Conservation (phyloP, 352 stramenopile genomes). For the Pythium angustatum region DNA sequence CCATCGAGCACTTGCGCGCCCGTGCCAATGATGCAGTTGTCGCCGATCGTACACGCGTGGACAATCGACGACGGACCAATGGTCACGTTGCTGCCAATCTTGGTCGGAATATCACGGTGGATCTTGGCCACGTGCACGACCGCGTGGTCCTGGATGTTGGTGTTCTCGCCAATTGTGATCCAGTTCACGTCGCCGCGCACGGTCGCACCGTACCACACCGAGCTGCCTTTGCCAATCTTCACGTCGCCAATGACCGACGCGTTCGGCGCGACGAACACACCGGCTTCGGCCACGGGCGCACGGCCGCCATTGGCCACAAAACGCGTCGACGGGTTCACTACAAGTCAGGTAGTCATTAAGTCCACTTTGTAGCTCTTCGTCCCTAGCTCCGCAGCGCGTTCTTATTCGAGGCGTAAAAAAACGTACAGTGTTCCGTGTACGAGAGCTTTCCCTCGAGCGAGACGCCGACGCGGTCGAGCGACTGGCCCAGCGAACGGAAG, state of each 20-base stretch:
- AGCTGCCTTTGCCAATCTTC: conserved; percentile 88
- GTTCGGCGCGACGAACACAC: conserved; percentile 90
- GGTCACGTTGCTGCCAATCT: conserved; percentile 91
- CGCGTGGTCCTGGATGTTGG: conserved; percentile 92
- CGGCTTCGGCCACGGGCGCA: conserved; percentile 51
- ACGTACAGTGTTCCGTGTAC: conserved; percentile 90
- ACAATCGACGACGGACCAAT: conserved; percentile 87
- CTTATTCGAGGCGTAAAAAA: too few species aligned
- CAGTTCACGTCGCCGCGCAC: conserved; percentile 91
- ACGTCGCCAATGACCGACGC: conserved; percentile 93
- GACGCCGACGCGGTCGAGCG: conserved; percentile 84
- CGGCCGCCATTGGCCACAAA: conserved; percentile 72
- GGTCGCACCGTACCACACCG: conserved; percentile 93
- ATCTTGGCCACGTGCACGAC: conserved; percentile 95
- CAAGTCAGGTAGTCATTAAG: background rate
- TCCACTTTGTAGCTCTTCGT: background rate
- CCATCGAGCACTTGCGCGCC: conserved; percentile 90
- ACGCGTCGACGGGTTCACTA: conserved; percentile 86
- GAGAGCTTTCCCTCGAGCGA: conserved; percentile 74
- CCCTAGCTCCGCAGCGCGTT: too few species aligned
- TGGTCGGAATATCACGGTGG: conserved; percentile 87
- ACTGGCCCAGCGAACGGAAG: conserved; percentile 83
- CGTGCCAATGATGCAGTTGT: conserved; percentile 92
- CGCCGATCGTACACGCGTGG: conserved; percentile 91
- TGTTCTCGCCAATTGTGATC: conserved; percentile 93